Evolutionary conservation across 306 rosid genomes (phyloP).

Genomic region (Alnus glutinosa): DNA sequence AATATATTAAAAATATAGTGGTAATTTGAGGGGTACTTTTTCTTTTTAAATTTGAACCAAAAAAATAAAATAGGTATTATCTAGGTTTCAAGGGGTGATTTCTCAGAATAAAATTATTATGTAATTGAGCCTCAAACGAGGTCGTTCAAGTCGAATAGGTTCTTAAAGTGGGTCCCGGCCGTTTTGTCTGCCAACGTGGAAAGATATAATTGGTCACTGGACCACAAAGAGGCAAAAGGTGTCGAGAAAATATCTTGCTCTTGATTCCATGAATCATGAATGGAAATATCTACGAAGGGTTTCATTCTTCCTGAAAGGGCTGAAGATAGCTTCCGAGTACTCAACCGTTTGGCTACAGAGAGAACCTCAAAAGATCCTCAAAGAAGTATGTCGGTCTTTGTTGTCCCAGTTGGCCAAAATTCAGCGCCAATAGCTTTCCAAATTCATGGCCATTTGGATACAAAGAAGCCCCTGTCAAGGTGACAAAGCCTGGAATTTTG

Average conservation of each 20-base stretch:
- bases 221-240: not conserved
- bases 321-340: not conserved
- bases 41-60: no score
- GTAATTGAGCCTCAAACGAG: no score
- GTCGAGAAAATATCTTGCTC: constrained; percentile 26
- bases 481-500: constrained; percentile 7
- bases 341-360: not conserved
- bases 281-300: constrained; percentile 4
- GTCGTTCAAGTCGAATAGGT: not conserved
- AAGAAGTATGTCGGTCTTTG: constrained; percentile 40
- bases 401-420: constrained; percentile 27
- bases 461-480: constrained; percentile 47
- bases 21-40: no score
- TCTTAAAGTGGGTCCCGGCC: not conserved
- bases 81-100: no score
- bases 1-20: no score
- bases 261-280: not conserved
- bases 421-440: constrained; percentile 35
- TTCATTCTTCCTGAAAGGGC: not conserved
- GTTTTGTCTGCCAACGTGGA: constrained; percentile 6
- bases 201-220: constrained; percentile 5
- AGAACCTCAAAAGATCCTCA: not conserved
- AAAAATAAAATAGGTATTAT: no score
- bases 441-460: constrained; percentile 31
- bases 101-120: no score